Conservation (phyloP, 108 stramenopile genomes). For the Stephanodiscus minutulus region DNA sequence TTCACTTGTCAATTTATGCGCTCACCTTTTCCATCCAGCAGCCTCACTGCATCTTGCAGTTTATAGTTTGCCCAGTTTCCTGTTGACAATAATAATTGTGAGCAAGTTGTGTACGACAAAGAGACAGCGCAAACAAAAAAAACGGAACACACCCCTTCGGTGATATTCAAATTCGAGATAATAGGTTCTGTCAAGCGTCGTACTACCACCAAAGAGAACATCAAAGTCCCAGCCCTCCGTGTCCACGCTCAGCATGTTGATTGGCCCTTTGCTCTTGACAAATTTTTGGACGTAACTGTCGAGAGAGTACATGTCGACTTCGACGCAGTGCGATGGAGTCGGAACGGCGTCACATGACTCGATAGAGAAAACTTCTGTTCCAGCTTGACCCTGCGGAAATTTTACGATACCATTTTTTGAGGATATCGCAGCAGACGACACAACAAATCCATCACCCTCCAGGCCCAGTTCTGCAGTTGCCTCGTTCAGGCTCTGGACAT, state of each 20-base stretch:
- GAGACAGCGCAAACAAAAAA: too few relatives aligned
- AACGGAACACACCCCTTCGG: too few relatives aligned
- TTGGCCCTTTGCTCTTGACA: constrained; percentile 13
- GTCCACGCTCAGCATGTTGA: constrained; percentile 20
- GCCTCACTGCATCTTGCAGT: constrained; percentile 15
- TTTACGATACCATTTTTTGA: not conserved
- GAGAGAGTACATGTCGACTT: constrained; percentile 1
- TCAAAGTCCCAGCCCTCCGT: constrained; percentile 27
- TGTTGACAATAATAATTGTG: too few relatives aligned
- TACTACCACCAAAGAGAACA: constrained; percentile 27
- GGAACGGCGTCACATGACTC: not conserved
- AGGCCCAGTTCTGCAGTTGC: constrained; percentile 5
- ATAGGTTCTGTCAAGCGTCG: constrained; percentile 21
- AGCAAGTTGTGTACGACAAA: too few relatives aligned
- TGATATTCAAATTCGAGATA: constrained; percentile 33
- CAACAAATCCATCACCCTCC: not conserved
- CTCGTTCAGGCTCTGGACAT: not conserved
- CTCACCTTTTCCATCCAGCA: constrained; percentile 13
- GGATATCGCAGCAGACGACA: constrained; percentile 11
- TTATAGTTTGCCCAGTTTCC: not conserved
- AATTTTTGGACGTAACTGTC: constrained; percentile 10
- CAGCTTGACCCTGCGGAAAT: constrained; percentile 2
- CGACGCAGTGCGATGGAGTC: too few relatives aligned
- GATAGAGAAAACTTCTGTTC: not conserved
- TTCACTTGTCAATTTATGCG: too few relatives aligned